Conservation (phyloP, 2,329 filamentous ascomycete species). For the Xylaria sp. region DNA sequence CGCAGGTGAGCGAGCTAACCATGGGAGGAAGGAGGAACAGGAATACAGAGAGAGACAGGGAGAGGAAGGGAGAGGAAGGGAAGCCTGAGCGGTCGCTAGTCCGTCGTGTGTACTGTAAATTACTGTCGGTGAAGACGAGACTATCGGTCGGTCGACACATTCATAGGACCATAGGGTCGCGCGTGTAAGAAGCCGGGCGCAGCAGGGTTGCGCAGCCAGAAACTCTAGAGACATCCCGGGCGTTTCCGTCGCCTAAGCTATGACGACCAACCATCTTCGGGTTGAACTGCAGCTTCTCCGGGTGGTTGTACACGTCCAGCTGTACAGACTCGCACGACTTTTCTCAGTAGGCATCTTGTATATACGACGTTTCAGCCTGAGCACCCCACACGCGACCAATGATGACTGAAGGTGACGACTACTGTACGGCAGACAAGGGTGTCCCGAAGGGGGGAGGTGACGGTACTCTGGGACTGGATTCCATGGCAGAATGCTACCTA, state of each 20-base stretch:
- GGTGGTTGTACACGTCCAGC: constrained; percentile 1
- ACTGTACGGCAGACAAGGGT: constrained; percentile 10
- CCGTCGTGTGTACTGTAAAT: background rate
- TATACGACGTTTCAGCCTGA: constrained; percentile 33
- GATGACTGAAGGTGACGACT: background rate
- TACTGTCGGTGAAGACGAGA: constrained; percentile 30
- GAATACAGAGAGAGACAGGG: background rate
- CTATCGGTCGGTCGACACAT: background rate
- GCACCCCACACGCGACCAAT: constrained; percentile 19
- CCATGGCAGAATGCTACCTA: background rate
- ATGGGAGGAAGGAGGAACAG: constrained; percentile 6
- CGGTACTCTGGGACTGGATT: constrained; percentile 11
- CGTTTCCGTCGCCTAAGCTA: constrained; percentile 21
- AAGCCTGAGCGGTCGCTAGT: background rate
- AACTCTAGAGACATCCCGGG: constrained; percentile 21
- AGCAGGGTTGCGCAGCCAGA: constrained; percentile 21
- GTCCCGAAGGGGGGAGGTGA: constrained; percentile 1
- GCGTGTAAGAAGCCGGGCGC: constrained; percentile 29
- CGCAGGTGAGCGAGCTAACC: constrained; percentile 3
- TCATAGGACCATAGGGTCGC: too few relatives aligned
- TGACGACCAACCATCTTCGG: constrained; percentile 26
- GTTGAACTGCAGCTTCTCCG: constrained; percentile 15
- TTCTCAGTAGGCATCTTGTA: constrained; percentile 3
- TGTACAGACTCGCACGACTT: background rate
- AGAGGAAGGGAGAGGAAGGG: background rate